A percentile compares a stretch with the other conserved stretches of the same genome.
Conservation (phyloP, 345 rosid genomes). For the Melaleuca quinquenervia region DNA sequence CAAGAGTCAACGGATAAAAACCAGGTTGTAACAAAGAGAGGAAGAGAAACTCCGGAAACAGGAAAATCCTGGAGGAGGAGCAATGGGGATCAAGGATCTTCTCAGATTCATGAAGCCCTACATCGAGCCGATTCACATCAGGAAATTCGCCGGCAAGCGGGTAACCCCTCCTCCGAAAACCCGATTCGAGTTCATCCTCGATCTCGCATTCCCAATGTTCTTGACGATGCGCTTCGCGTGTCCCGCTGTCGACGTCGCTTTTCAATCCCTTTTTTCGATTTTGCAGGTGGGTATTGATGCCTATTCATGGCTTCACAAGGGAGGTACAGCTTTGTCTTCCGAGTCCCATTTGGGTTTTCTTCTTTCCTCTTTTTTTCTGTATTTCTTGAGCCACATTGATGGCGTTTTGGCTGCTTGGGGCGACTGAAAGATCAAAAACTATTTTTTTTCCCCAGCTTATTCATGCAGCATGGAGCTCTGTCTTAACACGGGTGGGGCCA, state of each 20-base stretch:
- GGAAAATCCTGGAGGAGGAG: not conserved
- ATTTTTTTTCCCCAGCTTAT: constrained; percentile 47
- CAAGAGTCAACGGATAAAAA: not conserved
- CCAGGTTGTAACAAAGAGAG: not conserved
- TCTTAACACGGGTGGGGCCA: constrained; percentile 46
- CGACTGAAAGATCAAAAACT: not conserved
- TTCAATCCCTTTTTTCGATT: not conserved
- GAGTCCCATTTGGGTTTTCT: not conserved
- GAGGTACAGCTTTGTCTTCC: constrained; percentile 27
- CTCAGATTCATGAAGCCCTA: constrained; percentile 86
- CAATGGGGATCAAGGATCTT: constrained; percentile 84
- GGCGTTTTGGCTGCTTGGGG: not conserved
- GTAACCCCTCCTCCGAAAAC: constrained; percentile 8
- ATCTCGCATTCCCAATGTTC: not conserved
- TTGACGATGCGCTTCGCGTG: not conserved
- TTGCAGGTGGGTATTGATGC: constrained; percentile 93
- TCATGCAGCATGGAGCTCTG: constrained; percentile 97
- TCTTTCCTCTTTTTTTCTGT: not conserved
- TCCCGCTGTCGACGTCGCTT: too few relatives aligned
- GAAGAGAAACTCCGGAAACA: not conserved
- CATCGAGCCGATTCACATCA: constrained; percentile 59
- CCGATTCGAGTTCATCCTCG: not conserved
- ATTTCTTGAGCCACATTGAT: not conserved
- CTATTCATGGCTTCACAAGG: constrained; percentile 90
- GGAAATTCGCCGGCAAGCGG: constrained; percentile 67